These are phyloP conservation scores for Phytophthora capsici DNA, from an alignment of 352 stramenopile species.

Conservation along the genomic window DNA sequence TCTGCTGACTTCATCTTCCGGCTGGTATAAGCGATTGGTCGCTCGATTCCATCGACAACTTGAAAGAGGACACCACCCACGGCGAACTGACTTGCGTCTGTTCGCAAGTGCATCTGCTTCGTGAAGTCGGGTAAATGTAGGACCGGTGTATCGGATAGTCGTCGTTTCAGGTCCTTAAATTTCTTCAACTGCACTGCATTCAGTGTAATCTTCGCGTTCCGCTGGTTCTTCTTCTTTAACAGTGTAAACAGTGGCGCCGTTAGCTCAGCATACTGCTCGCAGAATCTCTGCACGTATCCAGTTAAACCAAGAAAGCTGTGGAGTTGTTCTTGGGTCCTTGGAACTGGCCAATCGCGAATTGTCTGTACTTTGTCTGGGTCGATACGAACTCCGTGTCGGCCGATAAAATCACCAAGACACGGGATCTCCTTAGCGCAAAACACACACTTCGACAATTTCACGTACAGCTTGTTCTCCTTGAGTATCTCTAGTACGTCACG, in stretches of 20 bases:
- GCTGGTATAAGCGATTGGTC: constrained; percentile 18
- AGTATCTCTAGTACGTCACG: too few species aligned
- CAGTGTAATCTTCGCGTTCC: constrained; percentile 17
- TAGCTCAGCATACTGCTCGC: constrained; percentile 20
- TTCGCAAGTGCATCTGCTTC: constrained; percentile 16
- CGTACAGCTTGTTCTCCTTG: constrained; percentile 16
- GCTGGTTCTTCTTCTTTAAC: constrained; percentile 14
- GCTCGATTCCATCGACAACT: constrained; percentile 10
- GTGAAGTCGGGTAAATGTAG: constrained; percentile 11
- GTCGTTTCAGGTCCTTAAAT: constrained; percentile 16
- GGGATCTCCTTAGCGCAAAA: constrained; percentile 37
- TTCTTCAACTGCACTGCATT: constrained; percentile 4
- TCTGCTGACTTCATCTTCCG: constrained; percentile 31
- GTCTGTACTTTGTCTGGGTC: constrained; percentile 28
- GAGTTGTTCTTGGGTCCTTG: constrained; percentile 16
- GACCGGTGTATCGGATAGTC: constrained; percentile 8
- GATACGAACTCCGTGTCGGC: constrained; percentile 18
- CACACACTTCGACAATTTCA: constrained; percentile 38
- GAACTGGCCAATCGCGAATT: constrained; percentile 28
- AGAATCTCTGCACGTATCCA: constrained; percentile 31
- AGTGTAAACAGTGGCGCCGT: constrained; percentile 12
- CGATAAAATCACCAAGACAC: constrained; percentile 35
- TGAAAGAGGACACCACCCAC: constrained; percentile 13
- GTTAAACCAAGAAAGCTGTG: constrained; percentile 20
- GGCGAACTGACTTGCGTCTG: constrained; percentile 12